Base-by-base conservation (phyloP, 805 yeast species). In the Metschnikowia anglica region DNA sequence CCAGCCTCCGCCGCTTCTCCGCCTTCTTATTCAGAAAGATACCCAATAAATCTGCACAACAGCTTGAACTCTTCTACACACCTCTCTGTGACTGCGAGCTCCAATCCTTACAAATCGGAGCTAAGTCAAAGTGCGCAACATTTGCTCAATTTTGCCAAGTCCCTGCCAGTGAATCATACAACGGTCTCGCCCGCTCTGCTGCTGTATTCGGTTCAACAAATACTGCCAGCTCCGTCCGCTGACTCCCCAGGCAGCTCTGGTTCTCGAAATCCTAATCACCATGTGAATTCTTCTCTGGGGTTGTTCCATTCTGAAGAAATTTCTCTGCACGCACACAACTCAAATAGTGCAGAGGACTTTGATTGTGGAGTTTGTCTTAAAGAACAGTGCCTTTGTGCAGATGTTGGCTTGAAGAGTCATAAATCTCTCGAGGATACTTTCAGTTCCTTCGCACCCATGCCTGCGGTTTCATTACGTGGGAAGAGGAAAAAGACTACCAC, bases 361-460 rank as follows among this genome's bases (percentile, higher is more conserved):
- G 74, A 70, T 52, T 84, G 90, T 59, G 84, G 81, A 2, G 77
- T 80, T n/a, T 84, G 90, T 58, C 60, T 68, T 31, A 81, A 81
- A 57, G 88, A 82, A 38, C 81, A 75, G 43, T 85, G 90, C 56
- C 60, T 83, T 11, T 84, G 90, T 59, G 88, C 75, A 47, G 60
- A 61, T 27, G 74, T 65, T 8, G 81, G 81, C 2, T 54, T 76
- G 37, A 72, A 68, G 42, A 50, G 46, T 10, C 46, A 41, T 24
- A 43, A 47, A 34, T 19, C 54, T 21, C 56, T 54, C 29, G 66
- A 68, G 46, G 66, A 64, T 24, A 53, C 66, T n/a, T 51, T 76
- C 31, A 61, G 65, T 2, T 55, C 65, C 13, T 74, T 82, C 51
- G 70, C 72, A 44, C 88, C 90, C 7, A 69, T 75, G 73, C 75